These are phyloP conservation scores for Skeletonema costatum DNA, from an alignment of 108 stramenopile genomes.

Conservation along the genomic window DNA sequence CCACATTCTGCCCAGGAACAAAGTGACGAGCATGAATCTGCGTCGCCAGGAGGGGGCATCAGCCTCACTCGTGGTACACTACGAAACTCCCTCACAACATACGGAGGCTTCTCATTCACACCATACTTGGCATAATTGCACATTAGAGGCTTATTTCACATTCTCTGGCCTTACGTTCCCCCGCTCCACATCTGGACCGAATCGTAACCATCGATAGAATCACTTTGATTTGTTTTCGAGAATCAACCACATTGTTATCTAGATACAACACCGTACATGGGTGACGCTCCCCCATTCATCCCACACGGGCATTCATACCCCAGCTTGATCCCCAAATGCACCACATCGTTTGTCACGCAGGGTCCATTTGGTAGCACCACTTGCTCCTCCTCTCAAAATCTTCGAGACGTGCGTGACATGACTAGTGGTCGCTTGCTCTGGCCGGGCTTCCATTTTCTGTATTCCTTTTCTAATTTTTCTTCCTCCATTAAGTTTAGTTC, in stretches of 20 bases:
- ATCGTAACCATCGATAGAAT: slow-evolving; percentile 84
- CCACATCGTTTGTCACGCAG: slow-evolving; percentile 85
- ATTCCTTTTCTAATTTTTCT: slow-evolving; percentile 44
- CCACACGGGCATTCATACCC: slow-evolving; percentile 98
- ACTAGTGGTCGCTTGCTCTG: slow-evolving; percentile 80
- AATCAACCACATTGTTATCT: slow-evolving; percentile 92
- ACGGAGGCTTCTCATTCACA: slow-evolving; percentile 72
- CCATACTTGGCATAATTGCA: slow-evolving; percentile 68
- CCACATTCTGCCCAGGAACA: slow-evolving; percentile 96
- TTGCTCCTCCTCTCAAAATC: slow-evolving; percentile 75
- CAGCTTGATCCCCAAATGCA: slow-evolving; percentile 94
- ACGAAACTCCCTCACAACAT: slow-evolving; percentile 85
- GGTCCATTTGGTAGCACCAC: slow-evolving; percentile 65
- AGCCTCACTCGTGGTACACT: slow-evolving; percentile 64
- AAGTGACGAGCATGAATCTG: slow-evolving; percentile 94
- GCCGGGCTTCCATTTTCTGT: slow-evolving; percentile 85
- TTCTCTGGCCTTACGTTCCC: slow-evolving; percentile 92
- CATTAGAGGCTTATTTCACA: slow-evolving; percentile 69
- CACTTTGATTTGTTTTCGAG: slow-evolving; percentile 85
- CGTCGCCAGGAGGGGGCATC: slow-evolving; percentile 83
- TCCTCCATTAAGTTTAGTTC: slow-evolving; percentile 59
- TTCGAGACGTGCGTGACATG: slow-evolving; percentile 60
- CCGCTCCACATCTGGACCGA: slow-evolving; percentile 94
- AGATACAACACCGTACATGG: slow-evolving; percentile 92
- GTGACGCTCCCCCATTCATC: slow-evolving; percentile 94